Percentiles rank a stretch among this genome's conserved stretches.
Evolutionary conservation across 768 basidiomycete species (phyloP).

Genomic region (Naganishia antarctica): DNA sequence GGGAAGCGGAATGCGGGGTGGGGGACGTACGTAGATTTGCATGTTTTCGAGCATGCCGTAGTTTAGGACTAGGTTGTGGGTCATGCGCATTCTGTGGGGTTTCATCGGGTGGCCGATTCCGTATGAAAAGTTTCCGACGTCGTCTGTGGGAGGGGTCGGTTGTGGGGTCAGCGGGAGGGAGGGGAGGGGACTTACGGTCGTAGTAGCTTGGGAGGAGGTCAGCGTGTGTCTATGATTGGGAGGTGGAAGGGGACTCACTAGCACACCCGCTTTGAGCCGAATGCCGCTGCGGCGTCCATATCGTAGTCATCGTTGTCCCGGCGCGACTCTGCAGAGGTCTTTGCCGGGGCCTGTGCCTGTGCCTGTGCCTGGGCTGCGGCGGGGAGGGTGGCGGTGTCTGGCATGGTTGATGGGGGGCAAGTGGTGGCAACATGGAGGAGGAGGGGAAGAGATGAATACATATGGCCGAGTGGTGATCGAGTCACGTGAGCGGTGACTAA

Average conservation of each 20-base stretch:
- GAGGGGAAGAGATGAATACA: too few relatives aligned
- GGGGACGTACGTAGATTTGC: slow-evolving; percentile 72
- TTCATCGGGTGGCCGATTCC: slow-evolving; percentile 92
- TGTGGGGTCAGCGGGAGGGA: neutral
- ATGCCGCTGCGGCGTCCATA: neutral
- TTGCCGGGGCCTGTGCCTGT: neutral
- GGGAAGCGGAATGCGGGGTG: too few relatives aligned
- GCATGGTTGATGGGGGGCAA: neutral
- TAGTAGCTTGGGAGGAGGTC: slow-evolving; percentile 17
- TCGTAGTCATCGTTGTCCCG: neutral
- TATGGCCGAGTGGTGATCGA: too few relatives aligned
- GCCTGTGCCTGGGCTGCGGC: neutral
- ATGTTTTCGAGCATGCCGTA: slow-evolving; percentile 93
- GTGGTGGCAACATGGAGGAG: too few relatives aligned
- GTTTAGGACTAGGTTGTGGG: slow-evolving; percentile 81
- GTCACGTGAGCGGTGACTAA: too few relatives aligned
- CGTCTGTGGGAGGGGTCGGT: slow-evolving; percentile 22
- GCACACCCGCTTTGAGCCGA: slow-evolving; percentile 15
- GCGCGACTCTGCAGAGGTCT: slow-evolving; percentile 4
- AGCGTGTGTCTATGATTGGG: neutral
- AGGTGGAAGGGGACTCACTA: slow-evolving; percentile 4
- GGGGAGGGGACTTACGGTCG: slow-evolving; percentile 16
- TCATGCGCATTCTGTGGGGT: slow-evolving; percentile 88
- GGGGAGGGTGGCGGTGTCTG: neutral
- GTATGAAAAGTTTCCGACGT: slow-evolving; percentile 68